Conservation (phyloP, 73 alveolate species). For the Paramecium biaurelia region DNA sequence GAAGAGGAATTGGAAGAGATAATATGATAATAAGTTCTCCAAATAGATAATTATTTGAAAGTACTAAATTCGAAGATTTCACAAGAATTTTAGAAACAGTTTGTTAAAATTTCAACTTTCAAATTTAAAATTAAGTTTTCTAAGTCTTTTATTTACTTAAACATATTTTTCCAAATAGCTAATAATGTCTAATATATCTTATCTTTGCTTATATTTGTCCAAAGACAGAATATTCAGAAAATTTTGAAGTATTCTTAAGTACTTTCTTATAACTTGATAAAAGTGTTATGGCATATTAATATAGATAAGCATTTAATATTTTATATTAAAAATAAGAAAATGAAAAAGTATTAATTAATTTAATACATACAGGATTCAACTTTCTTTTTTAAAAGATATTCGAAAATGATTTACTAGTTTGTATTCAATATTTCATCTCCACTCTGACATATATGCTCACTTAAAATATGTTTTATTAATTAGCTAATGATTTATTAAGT, state of each 20-base stretch:
- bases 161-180: conserved; percentile 23
- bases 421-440: background rate
- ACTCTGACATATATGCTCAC: background rate
- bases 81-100: background rate
- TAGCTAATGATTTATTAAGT: background rate
- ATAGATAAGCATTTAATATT: conserved; percentile 10
- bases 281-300: background rate
- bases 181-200: background rate
- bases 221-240: background rate
- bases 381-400: background rate
- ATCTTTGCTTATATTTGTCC: conserved; percentile 12
- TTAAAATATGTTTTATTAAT: background rate
- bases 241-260: background rate
- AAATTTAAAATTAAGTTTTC: background rate
- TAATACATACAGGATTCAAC: background rate
- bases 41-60: background rate
- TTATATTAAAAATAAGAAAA: background rate
- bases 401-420: background rate
- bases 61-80: conserved; percentile 39
- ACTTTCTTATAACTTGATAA: background rate
- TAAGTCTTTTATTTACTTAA: background rate
- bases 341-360: background rate
- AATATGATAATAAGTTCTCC: conserved; percentile 45
- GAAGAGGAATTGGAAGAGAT: conserved; percentile 53
- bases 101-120: background rate